phyloP scores from a whole-genome alignment of 495 filamentous ascomycete species.

The Penicillium manginii region DNA sequence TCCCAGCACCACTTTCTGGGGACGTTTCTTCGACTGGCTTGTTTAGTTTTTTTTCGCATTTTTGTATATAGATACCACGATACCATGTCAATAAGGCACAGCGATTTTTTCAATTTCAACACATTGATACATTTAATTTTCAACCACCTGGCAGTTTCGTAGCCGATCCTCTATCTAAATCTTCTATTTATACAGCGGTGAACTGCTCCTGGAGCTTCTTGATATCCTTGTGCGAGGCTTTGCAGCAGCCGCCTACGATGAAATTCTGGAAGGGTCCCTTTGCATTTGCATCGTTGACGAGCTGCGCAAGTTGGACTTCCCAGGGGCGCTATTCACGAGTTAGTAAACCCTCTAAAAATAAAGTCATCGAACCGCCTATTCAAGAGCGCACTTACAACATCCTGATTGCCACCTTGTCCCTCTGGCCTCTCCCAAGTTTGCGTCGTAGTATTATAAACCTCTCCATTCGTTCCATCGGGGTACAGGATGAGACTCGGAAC shows the following conservation, averaged over 20 bases:
- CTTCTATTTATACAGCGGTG: slow-evolving; percentile 1
- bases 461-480: slow-evolving; percentile 69
- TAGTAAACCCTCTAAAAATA: slow-evolving; percentile 6
- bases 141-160: slow-evolving; percentile 14
- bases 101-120: slow-evolving; percentile 5
- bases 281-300: slow-evolving; percentile 43
- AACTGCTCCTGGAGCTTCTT: slow-evolving; percentile 42
- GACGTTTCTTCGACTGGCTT: slow-evolving; percentile 38
- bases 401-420: slow-evolving; percentile 9
- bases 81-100: slow-evolving; percentile 2
- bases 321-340: slow-evolving; percentile 42
- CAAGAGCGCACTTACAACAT: slow-evolving; percentile 23
- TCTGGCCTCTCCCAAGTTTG: slow-evolving; percentile 57
- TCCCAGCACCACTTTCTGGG: slow-evolving; percentile 25
- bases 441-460: slow-evolving; percentile 64
- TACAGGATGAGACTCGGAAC: slow-evolving; percentile 63
- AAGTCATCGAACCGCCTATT: background rate
- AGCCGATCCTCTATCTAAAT: slow-evolving; percentile 9
- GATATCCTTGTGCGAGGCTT: slow-evolving; percentile 56
- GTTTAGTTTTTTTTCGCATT: slow-evolving; percentile 4
- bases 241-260: slow-evolving; percentile 66
- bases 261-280: slow-evolving; percentile 51
- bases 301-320: slow-evolving; percentile 48
- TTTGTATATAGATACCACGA: background rate
- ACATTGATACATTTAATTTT: slow-evolving; percentile 1